Conservation (phyloP, 257 asterid genomes). For the Ophiorrhiza pumila region DNA sequence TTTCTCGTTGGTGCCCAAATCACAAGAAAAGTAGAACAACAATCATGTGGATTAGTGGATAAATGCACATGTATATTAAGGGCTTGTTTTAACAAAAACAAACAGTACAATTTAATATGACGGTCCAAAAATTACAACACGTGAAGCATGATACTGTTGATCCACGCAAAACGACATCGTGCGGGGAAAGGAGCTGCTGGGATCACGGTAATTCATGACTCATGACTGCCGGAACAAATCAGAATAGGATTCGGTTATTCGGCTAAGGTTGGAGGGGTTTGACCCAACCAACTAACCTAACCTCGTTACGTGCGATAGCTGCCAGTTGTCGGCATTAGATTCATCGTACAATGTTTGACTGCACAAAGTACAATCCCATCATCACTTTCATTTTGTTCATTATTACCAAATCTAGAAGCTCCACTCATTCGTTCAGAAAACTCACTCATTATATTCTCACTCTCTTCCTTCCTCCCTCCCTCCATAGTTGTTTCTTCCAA, state of each 20-base stretch:
- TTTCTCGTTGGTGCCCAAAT: no score
- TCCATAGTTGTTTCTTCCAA: not conserved
- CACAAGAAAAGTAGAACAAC: no score
- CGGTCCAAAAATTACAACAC: no score
- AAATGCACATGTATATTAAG: no score
- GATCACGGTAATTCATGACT: no score
- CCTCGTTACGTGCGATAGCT: not conserved
- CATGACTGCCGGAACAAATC: no score
- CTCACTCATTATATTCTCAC: constrained; percentile 5
- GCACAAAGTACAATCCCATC: not conserved
- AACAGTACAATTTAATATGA: no score
- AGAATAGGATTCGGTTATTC: not conserved
- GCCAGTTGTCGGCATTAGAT: not conserved
- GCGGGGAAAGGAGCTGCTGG: no score
- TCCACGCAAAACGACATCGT: no score
- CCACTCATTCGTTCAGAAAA: not conserved
- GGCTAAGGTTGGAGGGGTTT: not conserved
- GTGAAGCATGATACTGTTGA: no score
- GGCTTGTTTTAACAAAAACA: no score
- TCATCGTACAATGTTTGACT: not conserved
- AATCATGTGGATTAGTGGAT: no score
- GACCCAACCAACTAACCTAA: not conserved
- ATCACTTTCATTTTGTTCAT: not conserved
- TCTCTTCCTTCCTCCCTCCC: not conserved
- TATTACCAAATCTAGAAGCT: not conserved